Conservation (phyloP, 176 grass and related monocot species). For the Carex parvula region DNA sequence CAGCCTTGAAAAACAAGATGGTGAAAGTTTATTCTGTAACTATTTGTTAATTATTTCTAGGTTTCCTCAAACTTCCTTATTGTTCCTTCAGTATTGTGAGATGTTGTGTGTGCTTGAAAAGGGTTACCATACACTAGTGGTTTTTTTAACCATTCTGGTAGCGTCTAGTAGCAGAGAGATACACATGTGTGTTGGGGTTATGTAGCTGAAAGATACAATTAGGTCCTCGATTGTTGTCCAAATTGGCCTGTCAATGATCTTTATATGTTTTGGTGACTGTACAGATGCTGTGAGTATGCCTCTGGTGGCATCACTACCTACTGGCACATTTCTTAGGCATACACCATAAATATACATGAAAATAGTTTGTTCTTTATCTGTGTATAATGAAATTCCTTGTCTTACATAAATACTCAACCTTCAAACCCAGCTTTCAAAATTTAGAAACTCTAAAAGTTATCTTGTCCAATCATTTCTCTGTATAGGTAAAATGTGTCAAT, state of each 20-base stretch:
- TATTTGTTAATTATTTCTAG: neutral
- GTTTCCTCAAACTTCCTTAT: neutral
- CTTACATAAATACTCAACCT: neutral
- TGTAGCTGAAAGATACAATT: neutral
- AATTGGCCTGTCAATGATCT: neutral
- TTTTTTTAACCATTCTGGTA: neutral
- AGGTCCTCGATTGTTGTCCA: neutral
- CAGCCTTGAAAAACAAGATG: constrained; percentile 74
- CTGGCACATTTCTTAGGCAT: neutral
- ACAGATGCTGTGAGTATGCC: neutral
- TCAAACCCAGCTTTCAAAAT: neutral
- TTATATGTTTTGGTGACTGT: neutral
- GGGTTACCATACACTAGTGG: neutral
- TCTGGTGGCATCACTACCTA: neutral
- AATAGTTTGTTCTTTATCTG: neutral
- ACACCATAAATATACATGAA: neutral
- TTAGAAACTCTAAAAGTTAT: neutral
- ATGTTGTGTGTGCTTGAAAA: neutral
- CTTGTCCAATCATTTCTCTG: neutral
- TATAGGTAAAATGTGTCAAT: neutral
- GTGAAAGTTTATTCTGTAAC: constrained; percentile 39
- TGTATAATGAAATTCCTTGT: neutral
- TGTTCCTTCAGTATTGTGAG: neutral
- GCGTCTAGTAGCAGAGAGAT: neutral
- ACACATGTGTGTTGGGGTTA: neutral